A percentile compares a stretch with the other conserved stretches of the same genome.
These are phyloP conservation scores for Venturia aucupariae DNA, from an alignment of 2,329 filamentous ascomycete genomes.

Conservation along the genomic window DNA sequence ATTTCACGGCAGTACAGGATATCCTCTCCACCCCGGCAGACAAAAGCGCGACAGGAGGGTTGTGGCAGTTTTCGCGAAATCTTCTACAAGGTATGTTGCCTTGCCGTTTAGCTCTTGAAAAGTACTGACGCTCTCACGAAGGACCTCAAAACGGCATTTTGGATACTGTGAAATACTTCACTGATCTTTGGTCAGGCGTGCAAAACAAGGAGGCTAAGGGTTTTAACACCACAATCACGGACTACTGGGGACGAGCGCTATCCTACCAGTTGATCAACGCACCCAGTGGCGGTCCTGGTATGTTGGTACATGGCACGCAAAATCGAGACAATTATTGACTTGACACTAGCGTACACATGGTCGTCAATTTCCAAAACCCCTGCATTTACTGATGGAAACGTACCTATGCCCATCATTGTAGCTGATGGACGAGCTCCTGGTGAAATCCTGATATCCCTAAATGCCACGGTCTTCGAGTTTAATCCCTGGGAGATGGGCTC, in stretches of 20 bases:
- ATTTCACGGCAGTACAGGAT: slow-evolving; percentile 60
- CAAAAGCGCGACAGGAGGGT: slow-evolving; percentile 26
- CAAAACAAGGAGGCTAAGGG: slow-evolving; percentile 52
- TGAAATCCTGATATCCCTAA: slow-evolving; percentile 53
- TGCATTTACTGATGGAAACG: slow-evolving; percentile 53
- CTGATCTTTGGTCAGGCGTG: slow-evolving; percentile 49
- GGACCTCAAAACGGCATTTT: slow-evolving; percentile 44
- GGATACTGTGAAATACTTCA: slow-evolving; percentile 53
- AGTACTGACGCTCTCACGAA: slow-evolving; percentile 15
- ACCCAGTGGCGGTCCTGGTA: slow-evolving; percentile 55
- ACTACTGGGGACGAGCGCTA: slow-evolving; percentile 82
- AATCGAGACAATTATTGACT: neutral
- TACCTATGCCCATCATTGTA: slow-evolving; percentile 66
- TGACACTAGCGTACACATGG: slow-evolving; percentile 56
- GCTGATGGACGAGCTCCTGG: slow-evolving; percentile 58
- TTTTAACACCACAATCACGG: slow-evolving; percentile 65
- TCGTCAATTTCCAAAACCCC: slow-evolving; percentile 62
- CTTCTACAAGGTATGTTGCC: slow-evolving; percentile 44
- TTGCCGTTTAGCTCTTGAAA: neutral
- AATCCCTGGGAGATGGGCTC: slow-evolving; percentile 73
- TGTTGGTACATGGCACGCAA: neutral
- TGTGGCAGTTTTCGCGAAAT: slow-evolving; percentile 56
- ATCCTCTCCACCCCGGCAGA: slow-evolving; percentile 41
- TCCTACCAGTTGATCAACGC: slow-evolving; percentile 78
- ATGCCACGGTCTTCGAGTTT: slow-evolving; percentile 69